Base-by-base conservation (phyloP, 192 early-diverging fungal genomes). In the Backusella luteola region DNA sequence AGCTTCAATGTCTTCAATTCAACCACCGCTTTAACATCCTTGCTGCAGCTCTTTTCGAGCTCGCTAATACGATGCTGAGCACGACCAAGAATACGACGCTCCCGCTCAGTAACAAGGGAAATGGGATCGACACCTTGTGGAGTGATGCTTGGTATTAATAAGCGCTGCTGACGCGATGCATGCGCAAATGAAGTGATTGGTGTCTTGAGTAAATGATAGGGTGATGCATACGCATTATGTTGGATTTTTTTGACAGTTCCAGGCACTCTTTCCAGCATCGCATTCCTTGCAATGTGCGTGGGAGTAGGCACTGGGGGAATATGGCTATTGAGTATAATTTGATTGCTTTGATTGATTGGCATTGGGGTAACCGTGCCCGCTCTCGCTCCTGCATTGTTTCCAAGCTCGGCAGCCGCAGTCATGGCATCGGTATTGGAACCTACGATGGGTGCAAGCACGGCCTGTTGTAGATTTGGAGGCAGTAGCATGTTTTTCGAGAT, bases 1-100 rank as follows among this genome's bases (percentile, higher is more conserved):
- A 99, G 83, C 56, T 89, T 84, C 35, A 99, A 86, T 12, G 90
- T 83, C 84, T 97, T 98, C 77, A 97, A 84, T 86, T 99, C 97
- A 68, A 97, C 94, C 9, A 95, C 77, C 11, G 94, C 93, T 71
- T 89, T 87, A 2, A 97, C 76, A 76, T 23, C 73, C 73, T 6
- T 80, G 59, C 9, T 70, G 26, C n/a, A 12, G 6, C 0, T 49
- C 9, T 83, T 76, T 68, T 93, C 91, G 8, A 98, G 87, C 75
- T 96, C 93, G 36, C 85, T 67, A 34, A 97, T 94, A 68, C 96
- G 91, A 80, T 95, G 88, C 66, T 87, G 77, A 56, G 96, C 88
- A 29, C 94, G 84, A 1, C 86, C 85, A 32, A 86, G 84, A 36
- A 94, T 84, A 26, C 89, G 85, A 52, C 85, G 85, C 70, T 98